A percentile compares a stretch with the other conserved stretches of the same genome.
Conservation (phyloP, 306 rosid species). For the Prunus davidiana region DNA sequence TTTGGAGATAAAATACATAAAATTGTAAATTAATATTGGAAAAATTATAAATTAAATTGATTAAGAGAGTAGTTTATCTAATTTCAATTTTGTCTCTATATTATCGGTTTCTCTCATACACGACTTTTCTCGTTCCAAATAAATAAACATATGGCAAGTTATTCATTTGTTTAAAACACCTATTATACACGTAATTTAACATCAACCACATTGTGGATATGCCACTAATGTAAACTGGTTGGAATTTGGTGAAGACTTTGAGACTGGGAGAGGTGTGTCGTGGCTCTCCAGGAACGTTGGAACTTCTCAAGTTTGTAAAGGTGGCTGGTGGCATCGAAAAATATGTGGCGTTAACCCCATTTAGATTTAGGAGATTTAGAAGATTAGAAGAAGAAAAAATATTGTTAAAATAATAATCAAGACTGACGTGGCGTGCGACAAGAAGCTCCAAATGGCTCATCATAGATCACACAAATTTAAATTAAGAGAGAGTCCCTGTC, state of each 20-base stretch:
- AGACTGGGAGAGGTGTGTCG: background rate
- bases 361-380: too few species aligned
- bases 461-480: background rate
- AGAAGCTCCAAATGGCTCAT: background rate
- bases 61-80: too few species aligned
- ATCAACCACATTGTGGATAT: too few species aligned
- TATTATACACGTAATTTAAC: background rate
- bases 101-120: too few species aligned
- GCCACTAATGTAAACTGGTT: background rate
- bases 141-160: fast-evolving
- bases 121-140: too few species aligned
- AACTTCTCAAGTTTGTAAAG: background rate
- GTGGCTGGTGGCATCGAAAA: background rate
- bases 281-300: background rate
- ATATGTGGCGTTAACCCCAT: too few species aligned
- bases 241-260: background rate
- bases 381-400: background rate
- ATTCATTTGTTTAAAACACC: background rate
- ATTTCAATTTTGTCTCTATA: too few species aligned
- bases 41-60: too few species aligned
- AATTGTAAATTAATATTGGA: too few species aligned
- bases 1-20: too few species aligned
- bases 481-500: too few species aligned
- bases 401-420: background rate
- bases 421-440: background rate